Conservation (phyloP, 169 alveolate genomes). For the Plasmodium coatneyi region DNA sequence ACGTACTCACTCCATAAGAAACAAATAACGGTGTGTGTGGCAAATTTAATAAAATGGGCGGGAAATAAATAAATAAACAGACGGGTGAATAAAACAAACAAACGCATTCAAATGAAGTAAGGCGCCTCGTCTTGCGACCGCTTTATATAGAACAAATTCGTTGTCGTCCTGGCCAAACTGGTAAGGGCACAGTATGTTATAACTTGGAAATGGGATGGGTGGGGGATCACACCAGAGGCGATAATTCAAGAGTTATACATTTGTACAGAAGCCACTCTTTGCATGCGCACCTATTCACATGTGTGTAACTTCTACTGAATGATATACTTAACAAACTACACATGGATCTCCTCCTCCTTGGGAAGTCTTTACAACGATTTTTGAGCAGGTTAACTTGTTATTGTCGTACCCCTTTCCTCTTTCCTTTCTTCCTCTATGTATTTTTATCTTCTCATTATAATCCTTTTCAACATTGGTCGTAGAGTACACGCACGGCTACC, state of each 20-base stretch:
- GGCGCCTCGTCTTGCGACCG: background rate
- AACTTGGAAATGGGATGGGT: background rate
- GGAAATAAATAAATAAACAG: background rate
- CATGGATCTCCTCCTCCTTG: background rate
- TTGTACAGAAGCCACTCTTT: background rate
- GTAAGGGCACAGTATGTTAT: background rate
- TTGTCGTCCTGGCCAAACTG: background rate
- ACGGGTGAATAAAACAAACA: background rate
- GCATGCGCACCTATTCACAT: background rate
- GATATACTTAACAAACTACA: background rate
- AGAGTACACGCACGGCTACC: background rate
- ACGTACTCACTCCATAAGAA: background rate
- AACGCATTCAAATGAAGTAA: background rate
- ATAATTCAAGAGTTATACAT: background rate
- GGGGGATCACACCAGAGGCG: background rate
- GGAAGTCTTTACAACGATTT: background rate
- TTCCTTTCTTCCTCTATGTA: background rate
- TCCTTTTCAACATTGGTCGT: background rate
- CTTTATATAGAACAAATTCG: background rate
- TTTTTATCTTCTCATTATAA: background rate
- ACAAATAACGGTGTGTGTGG: background rate
- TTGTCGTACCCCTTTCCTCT: background rate
- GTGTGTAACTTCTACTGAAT: background rate
- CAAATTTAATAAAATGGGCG: background rate
- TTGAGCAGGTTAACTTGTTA: background rate